These are phyloP conservation scores for Cladosporium sp. DNA, from an alignment of 2,329 filamentous ascomycete genomes.

Conservation along the genomic window DNA sequence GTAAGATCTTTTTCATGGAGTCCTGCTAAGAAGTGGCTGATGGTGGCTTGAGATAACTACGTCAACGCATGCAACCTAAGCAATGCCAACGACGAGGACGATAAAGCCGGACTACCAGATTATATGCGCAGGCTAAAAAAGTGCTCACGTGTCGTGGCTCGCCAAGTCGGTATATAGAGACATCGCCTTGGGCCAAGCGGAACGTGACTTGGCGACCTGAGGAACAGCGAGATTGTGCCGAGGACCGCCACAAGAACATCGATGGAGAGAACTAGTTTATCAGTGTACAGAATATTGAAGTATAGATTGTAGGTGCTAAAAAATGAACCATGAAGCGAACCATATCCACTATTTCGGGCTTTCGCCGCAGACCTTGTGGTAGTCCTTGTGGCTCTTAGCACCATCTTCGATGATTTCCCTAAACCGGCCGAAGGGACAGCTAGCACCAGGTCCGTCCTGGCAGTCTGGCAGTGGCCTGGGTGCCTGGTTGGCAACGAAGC, in stretches of 20 bases:
- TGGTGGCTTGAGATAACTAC: neutral
- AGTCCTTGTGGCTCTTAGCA: constrained; percentile 23
- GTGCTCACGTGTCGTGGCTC: neutral
- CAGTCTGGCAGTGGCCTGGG: constrained; percentile 24
- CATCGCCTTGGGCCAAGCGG: neutral
- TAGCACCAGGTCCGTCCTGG: constrained; percentile 26
- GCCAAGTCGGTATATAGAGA: constrained; percentile 18
- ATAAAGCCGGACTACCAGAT: neutral
- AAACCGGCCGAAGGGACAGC: constrained; percentile 24
- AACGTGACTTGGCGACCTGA: constrained; percentile 2
- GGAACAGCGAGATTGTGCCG: neutral
- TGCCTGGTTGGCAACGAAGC: constrained; percentile 25
- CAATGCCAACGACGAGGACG: neutral
- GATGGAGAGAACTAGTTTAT: too few relatives aligned
- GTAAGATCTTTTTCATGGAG: neutral
- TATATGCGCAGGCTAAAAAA: neutral
- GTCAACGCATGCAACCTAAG: constrained; percentile 6
- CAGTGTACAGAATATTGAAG: neutral
- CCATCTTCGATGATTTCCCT: constrained; percentile 22
- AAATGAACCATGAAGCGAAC: neutral
- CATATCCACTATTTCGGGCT: constrained; percentile 14
- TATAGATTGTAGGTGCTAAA: neutral
- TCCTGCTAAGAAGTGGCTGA: neutral
- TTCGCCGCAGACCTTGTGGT: constrained; percentile 24
- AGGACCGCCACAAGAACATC: neutral